phyloP scores from a whole-genome alignment of 2,329 filamentous ascomycete genomes.

The Colletotrichum siamense region DNA sequence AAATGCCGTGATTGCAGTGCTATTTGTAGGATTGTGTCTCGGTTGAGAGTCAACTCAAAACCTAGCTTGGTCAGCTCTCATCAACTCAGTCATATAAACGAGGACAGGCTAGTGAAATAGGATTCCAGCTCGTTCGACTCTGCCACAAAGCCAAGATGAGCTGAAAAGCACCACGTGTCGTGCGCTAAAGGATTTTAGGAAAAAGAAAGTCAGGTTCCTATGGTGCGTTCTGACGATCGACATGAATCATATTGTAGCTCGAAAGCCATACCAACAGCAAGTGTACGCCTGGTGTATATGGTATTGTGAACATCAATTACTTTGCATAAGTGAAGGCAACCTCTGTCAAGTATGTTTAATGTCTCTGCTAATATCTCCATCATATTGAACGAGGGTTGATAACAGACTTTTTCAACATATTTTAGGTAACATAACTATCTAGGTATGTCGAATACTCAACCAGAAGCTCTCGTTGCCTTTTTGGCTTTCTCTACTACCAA shows the following conservation, averaged over 20 bases:
- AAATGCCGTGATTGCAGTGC: not conserved
- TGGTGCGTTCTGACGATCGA: not conserved
- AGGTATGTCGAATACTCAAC: rapidly evolving
- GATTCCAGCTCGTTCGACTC: not conserved
- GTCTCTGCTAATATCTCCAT: not conserved
- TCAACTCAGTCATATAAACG: not conserved
- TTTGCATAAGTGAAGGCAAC: not conserved
- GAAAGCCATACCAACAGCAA: not conserved
- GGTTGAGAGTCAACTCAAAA: not conserved
- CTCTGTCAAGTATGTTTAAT: not conserved
- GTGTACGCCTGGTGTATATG: rapidly evolving
- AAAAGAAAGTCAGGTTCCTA: not conserved
- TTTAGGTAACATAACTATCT: no score
- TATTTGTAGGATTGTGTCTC: not conserved
- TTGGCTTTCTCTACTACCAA: not conserved
- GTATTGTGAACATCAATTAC: not conserved
- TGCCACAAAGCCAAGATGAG: not conserved
- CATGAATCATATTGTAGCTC: not conserved
- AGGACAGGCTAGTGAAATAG: not conserved
- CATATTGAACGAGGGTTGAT: not conserved
- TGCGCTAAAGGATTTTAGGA: not conserved
- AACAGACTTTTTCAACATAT: not conserved
- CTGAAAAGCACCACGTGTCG: not conserved
- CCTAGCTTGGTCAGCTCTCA: not conserved
- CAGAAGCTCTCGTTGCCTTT: rapidly evolving